A percentile compares a stretch with the other conserved stretches of the same genome.
phyloP scores from a whole-genome alignment of 148 eudicot genomes.

The Rhododendron griersonianum region DNA sequence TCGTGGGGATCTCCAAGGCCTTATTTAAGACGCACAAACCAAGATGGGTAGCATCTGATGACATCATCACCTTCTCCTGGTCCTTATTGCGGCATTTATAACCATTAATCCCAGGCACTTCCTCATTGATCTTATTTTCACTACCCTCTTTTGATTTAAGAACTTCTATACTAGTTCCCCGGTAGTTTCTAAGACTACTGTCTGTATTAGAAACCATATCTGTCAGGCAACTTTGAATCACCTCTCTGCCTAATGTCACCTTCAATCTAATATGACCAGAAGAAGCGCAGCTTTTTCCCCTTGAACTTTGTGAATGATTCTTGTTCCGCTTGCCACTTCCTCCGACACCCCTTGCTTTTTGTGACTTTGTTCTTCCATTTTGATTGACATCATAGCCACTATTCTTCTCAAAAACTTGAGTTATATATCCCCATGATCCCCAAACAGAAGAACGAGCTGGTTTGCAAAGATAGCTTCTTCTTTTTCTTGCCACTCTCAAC shows the following conservation, averaged over 20 bases:
- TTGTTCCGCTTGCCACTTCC: slow-evolving; percentile 35
- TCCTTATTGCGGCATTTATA: not conserved
- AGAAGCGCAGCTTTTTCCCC: slow-evolving; percentile 26
- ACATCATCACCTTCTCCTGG: slow-evolving; percentile 4
- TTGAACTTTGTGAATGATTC: slow-evolving; percentile 30
- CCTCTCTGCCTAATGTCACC: slow-evolving; percentile 52
- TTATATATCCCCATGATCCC: slow-evolving; percentile 45
- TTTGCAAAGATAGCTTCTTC: slow-evolving; percentile 56
- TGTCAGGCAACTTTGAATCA: slow-evolving; percentile 16
- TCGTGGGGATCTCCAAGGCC: slow-evolving; percentile 18
- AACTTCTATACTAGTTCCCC: slow-evolving; percentile 2
- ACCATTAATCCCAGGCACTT: slow-evolving; percentile 11
- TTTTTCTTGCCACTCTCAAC: slow-evolving; percentile 51
- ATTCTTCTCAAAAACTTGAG: slow-evolving; percentile 33
- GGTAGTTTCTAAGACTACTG: slow-evolving; percentile 17
- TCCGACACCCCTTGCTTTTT: slow-evolving; percentile 27
- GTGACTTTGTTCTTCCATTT: slow-evolving; percentile 21
- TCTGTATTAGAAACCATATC: slow-evolving; percentile 20
- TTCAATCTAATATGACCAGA: slow-evolving; percentile 62
- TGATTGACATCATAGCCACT: slow-evolving; percentile 11
- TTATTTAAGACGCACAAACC: slow-evolving; percentile 21
- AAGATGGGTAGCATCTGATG: slow-evolving; percentile 17
- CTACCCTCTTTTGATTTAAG: slow-evolving; percentile 5
- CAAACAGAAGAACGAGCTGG: slow-evolving; percentile 58
- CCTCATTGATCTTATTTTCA: slow-evolving; percentile 14